phyloP scores from a whole-genome alignment of 1,139 yeast genomes.

The Candida tunisiensis region DNA sequence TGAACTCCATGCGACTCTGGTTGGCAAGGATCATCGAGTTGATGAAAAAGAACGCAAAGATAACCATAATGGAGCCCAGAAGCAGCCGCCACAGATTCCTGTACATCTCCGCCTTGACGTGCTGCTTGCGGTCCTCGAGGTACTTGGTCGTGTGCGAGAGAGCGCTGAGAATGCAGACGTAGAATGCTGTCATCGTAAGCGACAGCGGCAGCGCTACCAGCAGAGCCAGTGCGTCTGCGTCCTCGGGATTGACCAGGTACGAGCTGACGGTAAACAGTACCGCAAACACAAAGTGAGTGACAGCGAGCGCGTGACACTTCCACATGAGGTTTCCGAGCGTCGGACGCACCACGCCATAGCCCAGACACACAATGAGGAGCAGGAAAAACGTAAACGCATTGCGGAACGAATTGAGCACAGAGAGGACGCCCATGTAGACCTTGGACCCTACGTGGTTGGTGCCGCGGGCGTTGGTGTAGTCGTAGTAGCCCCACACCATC shows the following conservation, averaged over 20 bases:
- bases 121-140: constrained; percentile 74
- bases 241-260: constrained; percentile 38
- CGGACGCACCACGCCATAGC: constrained; percentile 84
- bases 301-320: constrained; percentile 65
- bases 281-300: constrained; percentile 50
- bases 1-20: constrained; percentile 56
- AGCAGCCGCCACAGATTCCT: constrained; percentile 60
- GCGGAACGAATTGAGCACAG: constrained; percentile 65
- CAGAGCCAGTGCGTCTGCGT: constrained; percentile 26
- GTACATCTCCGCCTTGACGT: constrained; percentile 81
- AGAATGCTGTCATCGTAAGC: constrained; percentile 53
- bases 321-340: constrained; percentile 68
- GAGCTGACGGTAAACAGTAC: constrained; percentile 52
- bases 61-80: constrained; percentile 41
- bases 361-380: constrained; percentile 69
- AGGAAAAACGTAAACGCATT: constrained; percentile 81
- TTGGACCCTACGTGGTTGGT: constrained; percentile 40
- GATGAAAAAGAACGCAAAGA: constrained; percentile 40
- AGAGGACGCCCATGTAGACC: constrained; percentile 60
- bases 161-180: constrained; percentile 57
- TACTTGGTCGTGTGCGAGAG: constrained; percentile 58
- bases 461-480: constrained; percentile 54
- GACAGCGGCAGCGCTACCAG: constrained; percentile 48
- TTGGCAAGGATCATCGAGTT: constrained; percentile 58
- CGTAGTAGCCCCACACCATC: constrained; percentile 85